Conservation (phyloP, 1,284 basidiomycete genomes). For the Rhizopogon parksii region DNA sequence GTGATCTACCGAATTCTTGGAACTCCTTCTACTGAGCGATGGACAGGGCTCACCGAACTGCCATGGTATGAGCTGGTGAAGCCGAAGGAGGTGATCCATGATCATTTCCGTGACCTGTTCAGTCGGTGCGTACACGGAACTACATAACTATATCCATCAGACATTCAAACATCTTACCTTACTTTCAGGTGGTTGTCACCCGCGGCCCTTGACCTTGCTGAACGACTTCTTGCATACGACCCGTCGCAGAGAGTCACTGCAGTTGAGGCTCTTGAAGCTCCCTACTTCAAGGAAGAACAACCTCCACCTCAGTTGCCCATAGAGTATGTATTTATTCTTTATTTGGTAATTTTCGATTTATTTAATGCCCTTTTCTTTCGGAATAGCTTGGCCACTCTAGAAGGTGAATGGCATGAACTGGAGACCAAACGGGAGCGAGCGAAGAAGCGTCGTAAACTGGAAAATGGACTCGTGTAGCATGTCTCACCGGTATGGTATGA, state of each 20-base stretch:
- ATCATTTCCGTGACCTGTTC: constrained; percentile 74
- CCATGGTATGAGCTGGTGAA: constrained; percentile 99
- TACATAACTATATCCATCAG: neutral
- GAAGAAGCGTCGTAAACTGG: constrained; percentile 61
- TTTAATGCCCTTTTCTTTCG: neutral
- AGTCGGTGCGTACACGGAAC: constrained; percentile 50
- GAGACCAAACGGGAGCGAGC: constrained; percentile 83
- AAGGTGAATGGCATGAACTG: constrained; percentile 94
- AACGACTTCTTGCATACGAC: constrained; percentile 78
- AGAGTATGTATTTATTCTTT: constrained; percentile 50
- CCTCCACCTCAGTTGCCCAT: constrained; percentile 71
- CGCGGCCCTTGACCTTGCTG: constrained; percentile 79
- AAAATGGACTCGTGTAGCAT: constrained; percentile 20
- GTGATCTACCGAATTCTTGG: constrained; percentile 89
- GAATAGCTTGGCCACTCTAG: constrained; percentile 59
- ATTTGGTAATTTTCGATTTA: neutral
- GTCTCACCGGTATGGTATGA: constrained; percentile 5
- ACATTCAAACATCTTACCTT: constrained; percentile 7
- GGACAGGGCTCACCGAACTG: constrained; percentile 77
- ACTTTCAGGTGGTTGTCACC: constrained; percentile 69
- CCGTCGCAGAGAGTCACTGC: constrained; percentile 77
- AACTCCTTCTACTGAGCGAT: constrained; percentile 76
- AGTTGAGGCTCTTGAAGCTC: constrained; percentile 67
- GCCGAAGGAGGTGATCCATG: constrained; percentile 67
- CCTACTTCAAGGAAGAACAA: constrained; percentile 79